These are phyloP conservation scores for Trypanosoma scelopori DNA, from an alignment of 208 protist species.

Conservation along the genomic window DNA sequence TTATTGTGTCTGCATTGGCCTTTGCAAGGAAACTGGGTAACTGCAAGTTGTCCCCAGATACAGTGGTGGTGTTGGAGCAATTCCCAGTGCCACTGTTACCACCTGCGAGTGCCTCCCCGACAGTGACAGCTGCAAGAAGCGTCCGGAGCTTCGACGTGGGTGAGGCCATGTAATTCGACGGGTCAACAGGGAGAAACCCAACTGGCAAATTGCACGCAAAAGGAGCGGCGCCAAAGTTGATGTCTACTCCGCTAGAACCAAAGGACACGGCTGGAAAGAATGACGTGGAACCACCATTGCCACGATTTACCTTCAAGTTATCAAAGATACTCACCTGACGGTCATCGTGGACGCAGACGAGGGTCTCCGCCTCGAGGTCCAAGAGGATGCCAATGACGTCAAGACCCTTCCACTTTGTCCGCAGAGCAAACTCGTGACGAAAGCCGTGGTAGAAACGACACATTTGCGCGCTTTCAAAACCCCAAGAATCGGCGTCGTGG, in stretches of 20 bases:
- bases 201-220: constrained; percentile 54
- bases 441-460: constrained; percentile 66
- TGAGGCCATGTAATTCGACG: constrained; percentile 54
- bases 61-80: constrained; percentile 2
- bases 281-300: constrained; percentile 19
- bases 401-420: constrained; percentile 71
- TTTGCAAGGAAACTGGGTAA: constrained; percentile 26
- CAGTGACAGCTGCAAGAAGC: constrained; percentile 45
- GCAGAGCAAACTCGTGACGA: constrained; percentile 58
- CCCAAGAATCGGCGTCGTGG: constrained; percentile 76
- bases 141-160: constrained; percentile 55
- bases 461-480: constrained; percentile 70
- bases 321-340: constrained; percentile 66
- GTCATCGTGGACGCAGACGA: constrained; percentile 76
- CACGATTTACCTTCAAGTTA: constrained; percentile 26
- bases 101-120: constrained; percentile 15
- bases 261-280: constrained; percentile 67
- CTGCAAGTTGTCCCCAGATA: background rate
- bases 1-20: constrained; percentile 17
- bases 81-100: background rate
- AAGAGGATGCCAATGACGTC: constrained; percentile 85
- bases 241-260: constrained; percentile 48
- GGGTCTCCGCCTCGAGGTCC: constrained; percentile 60
- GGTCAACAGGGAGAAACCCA: constrained; percentile 76
- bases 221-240: constrained; percentile 84